Base-by-base conservation (phyloP, 352 stramenopile genomes). In the Phytophthora sp. region DNA sequence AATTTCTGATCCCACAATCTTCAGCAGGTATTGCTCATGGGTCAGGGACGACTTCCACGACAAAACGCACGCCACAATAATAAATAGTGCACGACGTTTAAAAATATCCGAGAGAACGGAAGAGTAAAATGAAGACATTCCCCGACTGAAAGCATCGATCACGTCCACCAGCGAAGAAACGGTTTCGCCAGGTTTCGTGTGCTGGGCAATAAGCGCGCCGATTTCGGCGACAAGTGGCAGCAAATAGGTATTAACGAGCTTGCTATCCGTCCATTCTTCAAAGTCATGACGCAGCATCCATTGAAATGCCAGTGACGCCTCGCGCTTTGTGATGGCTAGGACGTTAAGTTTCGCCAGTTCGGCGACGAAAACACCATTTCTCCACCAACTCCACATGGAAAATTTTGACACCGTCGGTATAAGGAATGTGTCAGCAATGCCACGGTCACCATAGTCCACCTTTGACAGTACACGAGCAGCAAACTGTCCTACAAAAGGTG, bases 241-340 rank as follows among this genome's bases (percentile, higher is more conserved):
- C 35, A 79, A 69, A 20, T 61, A 58, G 1, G 15, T 45, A 20
- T 30, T 16, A 1, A 74, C 58, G 13, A 62, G 23, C 1, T 49
- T 62, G 18, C 27, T 15, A 29, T 64, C 54, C 7, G 50, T 72
- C 58, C 73, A 77, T 56, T 81, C 70, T 7, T 70, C 21, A 29
- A 76, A 81, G 7, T 71, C 54, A 39, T 81, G 73, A 45, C 62
- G 66, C 20, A 76, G 63, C 8, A 78, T 42, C 73, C 69, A 81
- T 29, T 81, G 70, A 35, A 74, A 59, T 15, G 65, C 21, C 4
- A 78, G 27, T 18, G 69, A 67, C 7, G 60, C 29, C 54, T 81
- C 65, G 3, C 66, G 66, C 16, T 77, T 75, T 3, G 41, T 59
- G 12, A 76, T 33, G 3, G 33, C 13, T 31, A 68, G 23, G 20